A percentile compares a stretch with the other conserved stretches of the same genome.
phyloP scores from a whole-genome alignment of 345 rosid genomes.

The Acer campestre region DNA sequence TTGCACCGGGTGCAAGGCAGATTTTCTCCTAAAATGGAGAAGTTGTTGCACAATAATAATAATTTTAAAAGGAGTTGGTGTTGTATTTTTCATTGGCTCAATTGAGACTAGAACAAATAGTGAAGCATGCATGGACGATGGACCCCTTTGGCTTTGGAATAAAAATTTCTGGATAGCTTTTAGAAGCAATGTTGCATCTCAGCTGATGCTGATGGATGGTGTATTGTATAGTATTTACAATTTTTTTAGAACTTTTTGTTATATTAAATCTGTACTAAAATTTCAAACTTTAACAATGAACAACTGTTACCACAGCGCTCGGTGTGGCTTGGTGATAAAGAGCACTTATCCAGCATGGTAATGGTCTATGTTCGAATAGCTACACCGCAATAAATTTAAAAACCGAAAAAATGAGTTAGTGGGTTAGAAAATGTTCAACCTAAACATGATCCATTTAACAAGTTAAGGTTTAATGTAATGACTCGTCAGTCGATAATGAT shows the following conservation, averaged over 20 bases:
- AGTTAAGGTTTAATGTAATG: no score
- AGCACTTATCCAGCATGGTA: neutral
- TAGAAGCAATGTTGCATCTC: neutral
- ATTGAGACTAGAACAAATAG: conserved; percentile 14
- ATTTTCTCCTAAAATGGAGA: neutral
- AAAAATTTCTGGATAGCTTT: neutral
- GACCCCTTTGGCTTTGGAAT: conserved; percentile 16
- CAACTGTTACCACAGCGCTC: no score
- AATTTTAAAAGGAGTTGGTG: neutral
- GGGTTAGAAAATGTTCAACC: no score
- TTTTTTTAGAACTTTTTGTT: no score
- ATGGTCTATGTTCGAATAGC: no score
- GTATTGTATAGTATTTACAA: neutral
- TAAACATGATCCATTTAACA: no score
- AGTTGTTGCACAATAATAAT: neutral
- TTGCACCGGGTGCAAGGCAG: no score
- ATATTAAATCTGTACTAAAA: no score
- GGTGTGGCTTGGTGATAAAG: neutral
- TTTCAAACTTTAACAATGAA: no score
- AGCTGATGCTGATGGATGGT: neutral
- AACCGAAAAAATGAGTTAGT: no score
- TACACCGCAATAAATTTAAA: no score
- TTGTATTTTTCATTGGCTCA: neutral
- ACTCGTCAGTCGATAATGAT: no score
- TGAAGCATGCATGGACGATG: conserved; percentile 18